phyloP scores from a whole-genome alignment of 257 asterid species.

The Nicotiana noctiflora region DNA sequence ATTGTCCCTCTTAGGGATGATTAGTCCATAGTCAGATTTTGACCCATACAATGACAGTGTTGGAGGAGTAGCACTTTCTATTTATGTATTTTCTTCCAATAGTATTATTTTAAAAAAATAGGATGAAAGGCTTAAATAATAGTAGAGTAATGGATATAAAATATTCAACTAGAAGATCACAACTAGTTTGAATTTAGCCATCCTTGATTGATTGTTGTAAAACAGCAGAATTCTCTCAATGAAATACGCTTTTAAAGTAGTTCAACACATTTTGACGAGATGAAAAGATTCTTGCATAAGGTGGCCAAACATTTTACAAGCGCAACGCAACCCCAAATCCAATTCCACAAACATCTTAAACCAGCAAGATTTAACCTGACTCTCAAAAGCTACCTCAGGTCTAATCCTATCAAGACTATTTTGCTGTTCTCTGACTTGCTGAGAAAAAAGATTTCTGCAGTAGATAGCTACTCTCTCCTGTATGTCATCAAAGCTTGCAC shows the following conservation, averaged over 20 bases:
- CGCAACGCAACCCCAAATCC: not conserved
- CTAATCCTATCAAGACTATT: conserved; percentile 20
- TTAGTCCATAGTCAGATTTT: too few species aligned
- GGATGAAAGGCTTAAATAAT: too few species aligned
- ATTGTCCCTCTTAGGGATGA: too few species aligned
- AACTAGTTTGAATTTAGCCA: too few species aligned
- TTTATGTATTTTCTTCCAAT: too few species aligned
- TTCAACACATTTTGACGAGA: not conserved
- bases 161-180: too few species aligned
- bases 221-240: too few species aligned
- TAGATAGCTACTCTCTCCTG: conserved; percentile 23
- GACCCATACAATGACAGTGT: not conserved
- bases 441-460: conserved; percentile 7
- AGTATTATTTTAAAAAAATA: too few species aligned
- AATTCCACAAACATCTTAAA: conserved; percentile 10
- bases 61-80: not conserved
- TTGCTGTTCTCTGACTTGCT: conserved; percentile 17
- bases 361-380: conserved; percentile 13
- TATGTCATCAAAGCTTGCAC: conserved; percentile 19
- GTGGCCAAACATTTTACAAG: not conserved
- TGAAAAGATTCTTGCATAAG: conserved; percentile 15
- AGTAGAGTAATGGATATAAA: too few species aligned
- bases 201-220: too few species aligned
- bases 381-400: conserved; percentile 13
- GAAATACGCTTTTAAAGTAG: too few species aligned